Conservation (phyloP, 495 filamentous ascomycete species). For the Xylaria nigripes region DNA sequence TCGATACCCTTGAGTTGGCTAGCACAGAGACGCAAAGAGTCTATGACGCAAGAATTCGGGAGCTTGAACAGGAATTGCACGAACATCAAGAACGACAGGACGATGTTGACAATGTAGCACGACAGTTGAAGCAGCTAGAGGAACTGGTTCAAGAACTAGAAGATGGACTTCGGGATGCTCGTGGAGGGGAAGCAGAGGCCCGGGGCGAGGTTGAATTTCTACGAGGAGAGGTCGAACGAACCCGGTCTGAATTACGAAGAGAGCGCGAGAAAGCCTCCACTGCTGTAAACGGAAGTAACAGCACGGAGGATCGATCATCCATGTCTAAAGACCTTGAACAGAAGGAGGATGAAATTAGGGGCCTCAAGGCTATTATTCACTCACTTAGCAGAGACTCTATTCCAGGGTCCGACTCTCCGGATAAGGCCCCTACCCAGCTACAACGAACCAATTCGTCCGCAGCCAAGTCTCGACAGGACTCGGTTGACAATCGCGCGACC, state of each 20-base stretch:
- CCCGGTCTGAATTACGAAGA: slow-evolving; percentile 77
- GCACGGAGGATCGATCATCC: slow-evolving; percentile 36
- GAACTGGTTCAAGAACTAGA: slow-evolving; percentile 94
- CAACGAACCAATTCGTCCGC: slow-evolving; percentile 29
- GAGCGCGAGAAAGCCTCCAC: slow-evolving; percentile 83
- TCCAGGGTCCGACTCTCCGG: slow-evolving; percentile 37
- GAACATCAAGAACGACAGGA: slow-evolving; percentile 73
- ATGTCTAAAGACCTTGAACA: slow-evolving; percentile 75
- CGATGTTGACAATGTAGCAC: slow-evolving; percentile 84
- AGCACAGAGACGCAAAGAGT: slow-evolving; percentile 96
- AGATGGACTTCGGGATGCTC: slow-evolving; percentile 91
- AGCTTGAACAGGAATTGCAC: slow-evolving; percentile 75
- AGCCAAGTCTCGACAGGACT: slow-evolving; percentile 38
- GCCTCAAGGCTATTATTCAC: slow-evolving; percentile 95
- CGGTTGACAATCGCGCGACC: slow-evolving; percentile 47
- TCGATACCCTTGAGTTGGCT: slow-evolving; percentile 92
- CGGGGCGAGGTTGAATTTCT: slow-evolving; percentile 94
- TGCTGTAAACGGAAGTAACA: slow-evolving; percentile 45
- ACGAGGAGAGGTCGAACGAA: slow-evolving; percentile 88
- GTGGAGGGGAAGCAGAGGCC: slow-evolving; percentile 94
- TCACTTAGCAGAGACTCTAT: slow-evolving; percentile 71
- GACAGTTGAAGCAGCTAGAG: slow-evolving; percentile 88
- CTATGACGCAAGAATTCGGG: slow-evolving; percentile 85
- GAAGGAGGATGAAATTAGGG: slow-evolving; percentile 93
- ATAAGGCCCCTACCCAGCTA: slow-evolving; percentile 35